A percentile compares a stretch with the other conserved stretches of the same genome.
Evolutionary conservation across 192 early-diverging fungal genomes (phyloP).

Genomic region (Coemansia sp.): DNA sequence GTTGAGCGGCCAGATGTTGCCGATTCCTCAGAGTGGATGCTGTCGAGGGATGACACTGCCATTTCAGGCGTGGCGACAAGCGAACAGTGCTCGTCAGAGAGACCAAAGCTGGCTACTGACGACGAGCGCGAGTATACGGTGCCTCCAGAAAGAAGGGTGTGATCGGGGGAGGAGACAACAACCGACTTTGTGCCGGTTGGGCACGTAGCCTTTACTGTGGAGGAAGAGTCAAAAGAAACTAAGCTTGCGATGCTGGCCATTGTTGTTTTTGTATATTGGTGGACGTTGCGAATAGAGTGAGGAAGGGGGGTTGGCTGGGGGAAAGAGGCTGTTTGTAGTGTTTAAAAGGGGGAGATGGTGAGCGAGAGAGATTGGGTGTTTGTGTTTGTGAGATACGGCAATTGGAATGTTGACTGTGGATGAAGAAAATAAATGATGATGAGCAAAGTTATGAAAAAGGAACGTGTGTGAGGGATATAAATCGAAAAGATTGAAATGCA

Average conservation of each 20-base stretch:
- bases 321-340: background rate
- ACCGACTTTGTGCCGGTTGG: slow-evolving; percentile 1
- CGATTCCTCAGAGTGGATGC: slow-evolving; percentile 10
- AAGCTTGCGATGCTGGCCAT: slow-evolving; percentile 55
- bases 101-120: slow-evolving; percentile 30
- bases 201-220: slow-evolving; percentile 12
- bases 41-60: background rate
- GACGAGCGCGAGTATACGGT: slow-evolving; percentile 29
- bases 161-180: background rate
- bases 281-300: slow-evolving; percentile 1
- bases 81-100: slow-evolving; percentile 24
- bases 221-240: slow-evolving; percentile 28
- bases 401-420: background rate
- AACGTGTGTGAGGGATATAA: background rate
- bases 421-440: slow-evolving; percentile 4
- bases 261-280: slow-evolving; percentile 8
- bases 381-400: no score
- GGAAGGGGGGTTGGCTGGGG: background rate
- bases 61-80: slow-evolving; percentile 13
- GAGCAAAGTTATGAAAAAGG: background rate
- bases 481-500: slow-evolving; percentile 1
- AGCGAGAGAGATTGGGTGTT: no score
- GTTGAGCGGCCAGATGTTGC: slow-evolving; percentile 24
- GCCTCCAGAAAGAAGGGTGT: slow-evolving; percentile 8
- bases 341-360: no score